Evolutionary conservation across 2,329 filamentous ascomycete species (phyloP).

Genomic region (Fusarium solani-melongenae): DNA sequence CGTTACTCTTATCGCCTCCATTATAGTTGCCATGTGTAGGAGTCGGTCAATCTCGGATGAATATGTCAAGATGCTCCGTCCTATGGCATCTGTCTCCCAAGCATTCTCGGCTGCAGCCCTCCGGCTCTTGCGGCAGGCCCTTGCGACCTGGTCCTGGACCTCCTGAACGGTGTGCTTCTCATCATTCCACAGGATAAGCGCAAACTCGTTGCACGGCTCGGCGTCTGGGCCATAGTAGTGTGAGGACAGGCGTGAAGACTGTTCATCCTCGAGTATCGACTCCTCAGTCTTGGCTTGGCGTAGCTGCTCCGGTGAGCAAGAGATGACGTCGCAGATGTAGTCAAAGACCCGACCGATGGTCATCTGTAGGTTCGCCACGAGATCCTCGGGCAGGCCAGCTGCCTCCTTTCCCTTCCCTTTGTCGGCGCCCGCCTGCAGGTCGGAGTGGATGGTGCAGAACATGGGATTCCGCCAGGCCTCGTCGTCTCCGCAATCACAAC

Average conservation of each 20-base stretch:
- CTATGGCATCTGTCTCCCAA: constrained; percentile 88
- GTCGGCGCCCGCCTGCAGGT: constrained; percentile 58
- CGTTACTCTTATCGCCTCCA: constrained; percentile 96
- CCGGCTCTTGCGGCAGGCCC: constrained; percentile 81
- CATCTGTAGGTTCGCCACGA: constrained; percentile 81
- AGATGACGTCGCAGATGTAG: constrained; percentile 97
- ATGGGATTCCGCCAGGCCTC: constrained; percentile 93
- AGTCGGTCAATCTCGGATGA: constrained; percentile 77
- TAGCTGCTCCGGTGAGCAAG: constrained; percentile 95
- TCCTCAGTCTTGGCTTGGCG: constrained; percentile 85
- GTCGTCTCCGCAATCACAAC: constrained; percentile 95
- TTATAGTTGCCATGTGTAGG: constrained; percentile 81
- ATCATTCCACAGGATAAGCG: constrained; percentile 94
- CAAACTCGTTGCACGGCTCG: constrained; percentile 71
- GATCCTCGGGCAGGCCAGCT: constrained; percentile 75
- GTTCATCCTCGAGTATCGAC: constrained; percentile 84
- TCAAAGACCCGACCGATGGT: constrained; percentile 89
- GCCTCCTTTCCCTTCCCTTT: constrained; percentile 72
- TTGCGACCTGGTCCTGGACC: constrained; percentile 87
- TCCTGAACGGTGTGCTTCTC: constrained; percentile 97
- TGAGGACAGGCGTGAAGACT: constrained; percentile 78
- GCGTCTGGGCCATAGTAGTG: constrained; percentile 73
- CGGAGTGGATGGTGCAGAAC: constrained; percentile 92
- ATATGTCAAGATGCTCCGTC: constrained; percentile 86
- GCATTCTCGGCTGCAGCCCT: constrained; percentile 79